Base-by-base conservation (phyloP, 352 stramenopile genomes). In the Pythium oligandrum region DNA sequence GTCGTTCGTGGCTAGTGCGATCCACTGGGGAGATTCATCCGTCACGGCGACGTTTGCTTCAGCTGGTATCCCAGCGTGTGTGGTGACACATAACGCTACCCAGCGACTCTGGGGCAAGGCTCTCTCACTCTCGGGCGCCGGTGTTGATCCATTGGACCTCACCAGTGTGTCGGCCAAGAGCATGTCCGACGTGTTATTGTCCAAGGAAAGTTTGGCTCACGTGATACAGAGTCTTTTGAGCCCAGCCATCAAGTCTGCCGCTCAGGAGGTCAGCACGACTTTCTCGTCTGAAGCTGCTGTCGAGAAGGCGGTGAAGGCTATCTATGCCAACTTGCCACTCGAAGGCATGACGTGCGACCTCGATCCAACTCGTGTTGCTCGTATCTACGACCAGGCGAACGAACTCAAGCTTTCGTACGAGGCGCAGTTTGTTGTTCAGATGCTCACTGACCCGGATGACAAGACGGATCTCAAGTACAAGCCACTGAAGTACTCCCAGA, bases 331-430 rank as follows among this genome's bases (percentile, higher is more conserved):
- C 48, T 46, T 93, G 26, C 83, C 83, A 2, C 34, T 90, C 4
- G 53, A 63, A 49, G 70, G 71, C 1, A 93, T 93, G 83, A 72
- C 57, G 33, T 93, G 83, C 48, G 83, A 90, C 51, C 37, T 93
- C 44, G 74, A 90, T 53, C 72, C 78, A 32, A 59, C 51, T 6
- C 70, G 80, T 33, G 69, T 89, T 44, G 83, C 83, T 37, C 74
- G 76, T 30, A 73, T 90, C 8, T 90, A 90, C 53, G 73, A 89
- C 50, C 64, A 68, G 1, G 53, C 65, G 32, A 60, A 78, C 47
- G 53, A 84, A 51, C 67, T 93, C 39, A 93, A 93, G 58, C 58
- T 93, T 7, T 89, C 73, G 17, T 89, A 90, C 48, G 83, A 90
- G 38, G 79, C 73, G 1, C 60, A 80, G 30, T 34, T 83, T 40